Evolutionary conservation across 371 early-diverging fungal species (phyloP).

Genomic region (Syncephalastrum sp.): DNA sequence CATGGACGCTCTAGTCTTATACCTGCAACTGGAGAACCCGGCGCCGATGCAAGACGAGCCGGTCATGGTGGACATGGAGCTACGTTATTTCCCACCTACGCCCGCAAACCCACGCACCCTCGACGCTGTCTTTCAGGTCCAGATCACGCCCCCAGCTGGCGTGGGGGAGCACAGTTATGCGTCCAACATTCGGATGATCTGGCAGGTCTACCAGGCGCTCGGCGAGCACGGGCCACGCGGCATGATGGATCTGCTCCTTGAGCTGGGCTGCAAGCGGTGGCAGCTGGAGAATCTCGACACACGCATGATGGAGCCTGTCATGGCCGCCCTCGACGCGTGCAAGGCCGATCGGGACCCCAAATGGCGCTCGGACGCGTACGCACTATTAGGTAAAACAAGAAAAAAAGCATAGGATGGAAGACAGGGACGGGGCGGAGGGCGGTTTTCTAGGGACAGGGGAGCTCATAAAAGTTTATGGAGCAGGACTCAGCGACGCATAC

Average conservation of each 20-base stretch:
- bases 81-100: constrained; percentile 5
- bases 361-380: constrained; percentile 47
- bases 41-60: too few relatives aligned
- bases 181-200: constrained; percentile 13
- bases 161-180: constrained; percentile 4
- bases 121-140: constrained; percentile 16
- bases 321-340: constrained; percentile 40
- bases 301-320: constrained; percentile 46
- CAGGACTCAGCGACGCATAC: background rate
- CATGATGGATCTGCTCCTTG: constrained; percentile 26
- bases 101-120: constrained; percentile 1
- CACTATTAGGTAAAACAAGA: constrained; percentile 38
- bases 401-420: too few relatives aligned
- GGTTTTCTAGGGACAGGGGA: too few relatives aligned
- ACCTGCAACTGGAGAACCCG: too few relatives aligned
- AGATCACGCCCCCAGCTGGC: constrained; percentile 6
- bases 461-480: too few relatives aligned
- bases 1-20: too few relatives aligned
- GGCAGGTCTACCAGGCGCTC: constrained; percentile 15
- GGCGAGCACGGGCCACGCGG: constrained; percentile 3
- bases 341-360: constrained; percentile 34
- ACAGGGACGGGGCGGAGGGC: too few relatives aligned
- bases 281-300: constrained; percentile 47
- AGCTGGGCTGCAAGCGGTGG: constrained; percentile 19
- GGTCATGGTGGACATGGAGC: background rate